A percentile compares a stretch with the other conserved stretches of the same genome.
Evolutionary conservation across 495 filamentous ascomycete genomes (phyloP).

Genomic region (Poronia punctata): DNA sequence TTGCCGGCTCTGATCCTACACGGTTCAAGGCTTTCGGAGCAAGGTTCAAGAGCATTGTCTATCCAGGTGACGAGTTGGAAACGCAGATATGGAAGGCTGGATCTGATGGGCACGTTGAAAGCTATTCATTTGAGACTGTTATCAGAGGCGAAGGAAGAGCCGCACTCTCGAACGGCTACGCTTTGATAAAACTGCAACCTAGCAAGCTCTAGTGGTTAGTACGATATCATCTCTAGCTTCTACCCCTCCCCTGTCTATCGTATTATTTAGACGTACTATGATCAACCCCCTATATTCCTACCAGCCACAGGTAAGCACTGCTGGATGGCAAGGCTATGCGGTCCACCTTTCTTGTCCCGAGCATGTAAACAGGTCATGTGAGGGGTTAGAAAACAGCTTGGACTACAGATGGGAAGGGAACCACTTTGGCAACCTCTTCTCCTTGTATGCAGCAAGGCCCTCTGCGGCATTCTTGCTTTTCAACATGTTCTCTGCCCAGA

Average conservation of each 20-base stretch:
- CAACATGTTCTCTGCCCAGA: constrained; percentile 16
- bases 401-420: constrained; percentile 13
- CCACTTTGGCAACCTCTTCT: constrained; percentile 20
- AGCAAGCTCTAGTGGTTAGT: constrained; percentile 7
- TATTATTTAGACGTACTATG: too few relatives aligned
- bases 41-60: constrained; percentile 25
- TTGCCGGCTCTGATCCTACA: constrained; percentile 17
- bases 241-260: too few relatives aligned
- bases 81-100: constrained; percentile 24
- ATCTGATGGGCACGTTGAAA: constrained; percentile 13
- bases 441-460: constrained; percentile 20
- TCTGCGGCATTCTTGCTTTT: constrained; percentile 18
- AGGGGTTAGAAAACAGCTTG: too few relatives aligned
- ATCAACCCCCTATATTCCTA: too few relatives aligned
- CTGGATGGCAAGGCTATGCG: too few relatives aligned
- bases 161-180: constrained; percentile 16
- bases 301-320: too few relatives aligned
- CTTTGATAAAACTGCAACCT: constrained; percentile 6
- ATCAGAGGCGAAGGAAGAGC: constrained; percentile 21
- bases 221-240: not conserved
- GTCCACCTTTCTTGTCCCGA: too few relatives aligned
- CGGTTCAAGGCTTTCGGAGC: constrained; percentile 22
- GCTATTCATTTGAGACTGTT: constrained; percentile 24
- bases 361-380: too few relatives aligned
- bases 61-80: constrained; percentile 26